Conservation (phyloP, 768 basidiomycete species). For the Punctularia strigosozonata region DNA sequence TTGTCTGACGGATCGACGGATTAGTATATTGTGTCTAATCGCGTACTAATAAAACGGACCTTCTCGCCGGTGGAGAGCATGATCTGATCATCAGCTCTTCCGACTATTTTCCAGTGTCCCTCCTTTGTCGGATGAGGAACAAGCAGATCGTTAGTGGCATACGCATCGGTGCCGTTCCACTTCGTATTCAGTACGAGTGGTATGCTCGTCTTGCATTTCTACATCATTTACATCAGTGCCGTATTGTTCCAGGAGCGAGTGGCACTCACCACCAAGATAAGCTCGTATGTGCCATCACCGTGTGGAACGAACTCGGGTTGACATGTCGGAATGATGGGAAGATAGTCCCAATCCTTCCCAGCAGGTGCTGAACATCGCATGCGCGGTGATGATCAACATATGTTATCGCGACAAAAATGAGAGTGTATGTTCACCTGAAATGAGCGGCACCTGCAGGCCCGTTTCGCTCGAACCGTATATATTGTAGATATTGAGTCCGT, state of each 20-base stretch:
- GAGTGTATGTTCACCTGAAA: no score
- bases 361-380: conserved; percentile 7
- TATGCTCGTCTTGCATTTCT: not conserved
- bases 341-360: conserved; percentile 4
- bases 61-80: conserved; percentile 26
- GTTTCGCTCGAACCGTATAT: no score
- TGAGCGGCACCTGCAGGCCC: no score
- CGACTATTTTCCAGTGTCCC: conserved; percentile 4
- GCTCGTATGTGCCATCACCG: conserved; percentile 1
- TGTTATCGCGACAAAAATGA: no score
- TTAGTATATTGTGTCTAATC: not conserved
- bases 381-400: not conserved
- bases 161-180: not conserved
- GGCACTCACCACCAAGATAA: conserved; percentile 1
- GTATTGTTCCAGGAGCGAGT: not conserved
- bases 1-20: conserved; percentile 15
- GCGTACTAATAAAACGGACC: conserved; percentile 13
- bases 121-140: not conserved
- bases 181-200: not conserved
- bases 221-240: not conserved
- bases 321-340: conserved; percentile 1
- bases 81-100: conserved; percentile 28
- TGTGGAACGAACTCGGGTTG: not conserved
- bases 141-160: not conserved
- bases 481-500: conserved; percentile 10